Base-by-base conservation (phyloP, 495 filamentous ascomycete genomes). In the Penicillium canariense region DNA sequence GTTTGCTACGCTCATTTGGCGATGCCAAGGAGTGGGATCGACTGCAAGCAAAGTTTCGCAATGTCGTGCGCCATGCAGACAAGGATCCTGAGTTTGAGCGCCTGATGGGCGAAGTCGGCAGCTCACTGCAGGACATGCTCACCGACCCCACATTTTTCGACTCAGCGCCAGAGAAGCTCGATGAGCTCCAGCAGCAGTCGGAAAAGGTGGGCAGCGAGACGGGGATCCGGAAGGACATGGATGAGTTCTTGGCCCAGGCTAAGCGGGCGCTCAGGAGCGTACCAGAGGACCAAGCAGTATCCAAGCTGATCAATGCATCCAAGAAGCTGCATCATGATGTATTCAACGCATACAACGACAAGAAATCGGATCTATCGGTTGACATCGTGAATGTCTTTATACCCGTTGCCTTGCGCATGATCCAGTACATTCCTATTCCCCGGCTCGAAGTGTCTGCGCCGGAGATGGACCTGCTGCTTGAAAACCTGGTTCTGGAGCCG, bases 401-500 rank as follows among this genome's bases (percentile, higher is more conserved):
- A 28, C 93, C 93, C 1, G 73, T 90, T 20, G 61, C 90, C 34
- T 82, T 96, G 57, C 76, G 87, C 58, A 80, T 79, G 9, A 77
- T 96, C 51, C 89, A 95, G 66, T 90, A 90, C 71, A 76, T 96
- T 15, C 93, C 93, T 0, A 93, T 97, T 31, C 90, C 91, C 0
- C 84, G 93, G 4, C 73, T 96, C 31, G 93, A 96, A 60, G 72
- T 96, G 6, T 86, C 89, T 1, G 86, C 88, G 3, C 93, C 90
- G 1, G 83, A 88, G 47, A 73, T 96, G 56, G 91, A 96, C 59
- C 81, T 97, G 10, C 75, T 97, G 0, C 72, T 97, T 7, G 93
- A 96, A 61, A 96, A 94, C 51, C 76, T 97, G 34, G 87, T 97
- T 47, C 76, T 97, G 31, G 91, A 97, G 58, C 93, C 93, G 0